These are phyloP conservation scores for Hypoxylon fuscum DNA, from an alignment of 495 filamentous ascomycete genomes.

Conservation along the genomic window DNA sequence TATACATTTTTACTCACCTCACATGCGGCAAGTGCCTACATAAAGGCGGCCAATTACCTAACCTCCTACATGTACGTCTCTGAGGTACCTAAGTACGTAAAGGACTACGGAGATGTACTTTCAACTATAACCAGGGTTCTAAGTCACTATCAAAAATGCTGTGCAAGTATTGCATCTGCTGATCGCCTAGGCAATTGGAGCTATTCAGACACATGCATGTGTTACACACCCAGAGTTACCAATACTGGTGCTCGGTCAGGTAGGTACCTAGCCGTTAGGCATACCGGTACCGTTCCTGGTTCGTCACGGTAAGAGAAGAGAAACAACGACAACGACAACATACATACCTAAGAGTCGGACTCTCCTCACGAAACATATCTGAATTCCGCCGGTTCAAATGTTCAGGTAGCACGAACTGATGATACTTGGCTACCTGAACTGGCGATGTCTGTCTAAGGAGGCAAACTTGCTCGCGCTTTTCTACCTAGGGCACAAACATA, in stretches of 20 bases:
- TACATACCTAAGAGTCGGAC: too few relatives aligned
- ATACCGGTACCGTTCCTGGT: too few relatives aligned
- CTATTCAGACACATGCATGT: conserved; percentile 9
- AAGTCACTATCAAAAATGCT: not conserved
- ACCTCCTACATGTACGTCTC: conserved; percentile 4
- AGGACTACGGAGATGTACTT: not conserved
- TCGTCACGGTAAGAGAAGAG: too few relatives aligned
- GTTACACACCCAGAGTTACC: conserved; percentile 12
- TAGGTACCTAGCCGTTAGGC: too few relatives aligned
- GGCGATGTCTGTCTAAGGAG: too few relatives aligned
- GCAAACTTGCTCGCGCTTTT: too few relatives aligned
- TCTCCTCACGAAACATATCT: too few relatives aligned
- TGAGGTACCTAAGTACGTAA: conserved; percentile 1
- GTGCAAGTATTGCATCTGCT: not conserved
- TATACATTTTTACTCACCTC: conserved; percentile 23
- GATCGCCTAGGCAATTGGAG: not conserved
- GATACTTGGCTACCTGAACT: too few relatives aligned
- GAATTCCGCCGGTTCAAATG: too few relatives aligned
- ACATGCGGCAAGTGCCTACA: conserved; percentile 22
- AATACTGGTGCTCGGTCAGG: conserved; percentile 29
- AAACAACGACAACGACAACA: too few relatives aligned
- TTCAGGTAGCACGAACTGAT: too few relatives aligned
- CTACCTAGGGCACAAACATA: too few relatives aligned
- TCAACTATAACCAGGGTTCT: not conserved
- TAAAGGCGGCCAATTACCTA: conserved; percentile 21